Evolutionary conservation across 495 filamentous ascomycete genomes (phyloP), one percentile per base, ranked within the genome.

Genomic region (Diplogelasinospora grovesii): DNA sequence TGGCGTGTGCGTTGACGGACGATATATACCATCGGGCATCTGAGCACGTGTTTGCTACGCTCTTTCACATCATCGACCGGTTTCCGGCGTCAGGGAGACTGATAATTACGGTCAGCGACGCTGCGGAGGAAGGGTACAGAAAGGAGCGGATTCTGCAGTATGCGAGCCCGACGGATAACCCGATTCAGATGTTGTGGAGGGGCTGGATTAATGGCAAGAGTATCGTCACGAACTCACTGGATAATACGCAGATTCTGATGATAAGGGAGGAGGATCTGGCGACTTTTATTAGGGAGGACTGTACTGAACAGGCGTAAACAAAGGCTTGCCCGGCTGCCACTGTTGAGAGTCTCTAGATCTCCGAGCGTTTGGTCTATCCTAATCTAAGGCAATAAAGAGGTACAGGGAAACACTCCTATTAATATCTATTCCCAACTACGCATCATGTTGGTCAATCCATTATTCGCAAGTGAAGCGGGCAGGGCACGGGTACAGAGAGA

Each of bases 51-150:
- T 66, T 66, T 45, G 61, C 57, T 8, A 51, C 52, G 13, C 47
- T 69, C 22, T 69, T 66, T 35, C 63, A 66, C 36, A 46, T 65
- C 33, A 52, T 64, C 24, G 64, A 69, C 33, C 52, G 63, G 29
- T 68, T 66, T 22, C 35, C 54, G 7, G 18, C 38, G 0, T 40
- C 55, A 9, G 2, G 29, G 26, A 36, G 50, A 28, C 49, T 69
- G 9, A 24, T 64, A 22, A 48, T 66, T 10, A 60, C 59, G n/a
- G n/a, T n/a, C n/a, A n/a, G n/a, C n/a, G n/a, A n/a, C n/a, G n/a
- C n/a, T n/a, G n/a, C n/a, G n/a, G n/a, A n/a, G n/a, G n/a, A n/a
- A n/a, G n/a, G n/a, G n/a, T n/a, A n/a, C n/a, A n/a, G n/a, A n/a
- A n/a, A n/a, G n/a, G n/a, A n/a, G n/a, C n/a, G n/a, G n/a, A n/a